Evolutionary conservation across 2,329 filamentous ascomycete genomes (phyloP).

Genomic region (Fusarium robinianum): DNA sequence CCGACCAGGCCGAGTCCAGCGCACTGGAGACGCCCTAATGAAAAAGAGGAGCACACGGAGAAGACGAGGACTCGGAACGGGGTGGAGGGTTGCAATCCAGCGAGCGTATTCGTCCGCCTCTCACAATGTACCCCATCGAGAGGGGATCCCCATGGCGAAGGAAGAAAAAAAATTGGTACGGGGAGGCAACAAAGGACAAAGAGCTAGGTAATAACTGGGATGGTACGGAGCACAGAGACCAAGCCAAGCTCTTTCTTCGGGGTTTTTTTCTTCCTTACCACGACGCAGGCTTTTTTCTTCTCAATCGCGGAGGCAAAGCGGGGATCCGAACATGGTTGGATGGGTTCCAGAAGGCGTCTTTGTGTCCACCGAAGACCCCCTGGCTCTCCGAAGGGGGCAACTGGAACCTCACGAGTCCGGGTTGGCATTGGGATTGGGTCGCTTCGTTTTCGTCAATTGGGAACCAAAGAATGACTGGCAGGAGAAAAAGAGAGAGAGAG

Average conservation of each 20-base stretch:
- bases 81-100: constrained; percentile 4
- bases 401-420: too few species aligned
- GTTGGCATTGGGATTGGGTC: constrained; percentile 5
- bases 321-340: constrained; percentile 15
- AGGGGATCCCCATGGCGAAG: too few species aligned
- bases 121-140: constrained; percentile 6
- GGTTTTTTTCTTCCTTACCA: constrained; percentile 13
- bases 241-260: constrained; percentile 23
- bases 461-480: background rate
- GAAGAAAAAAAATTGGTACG: too few species aligned
- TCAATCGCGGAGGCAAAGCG: constrained; percentile 15
- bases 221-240: too few species aligned
- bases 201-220: too few species aligned
- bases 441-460: constrained; percentile 5
- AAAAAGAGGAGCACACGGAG: background rate
- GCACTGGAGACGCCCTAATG: constrained; percentile 28
- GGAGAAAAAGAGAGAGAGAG: background rate
- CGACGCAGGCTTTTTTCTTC: background rate
- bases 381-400: constrained; percentile 3
- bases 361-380: constrained; percentile 15
- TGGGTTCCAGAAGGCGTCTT: constrained; percentile 30
- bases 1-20: constrained; percentile 20
- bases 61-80: constrained; percentile 10
- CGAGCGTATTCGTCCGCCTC: constrained; percentile 4
- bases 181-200: constrained; percentile 1